Conservation (phyloP, 495 filamentous ascomycete species). For the Schizothecium vesticola region DNA sequence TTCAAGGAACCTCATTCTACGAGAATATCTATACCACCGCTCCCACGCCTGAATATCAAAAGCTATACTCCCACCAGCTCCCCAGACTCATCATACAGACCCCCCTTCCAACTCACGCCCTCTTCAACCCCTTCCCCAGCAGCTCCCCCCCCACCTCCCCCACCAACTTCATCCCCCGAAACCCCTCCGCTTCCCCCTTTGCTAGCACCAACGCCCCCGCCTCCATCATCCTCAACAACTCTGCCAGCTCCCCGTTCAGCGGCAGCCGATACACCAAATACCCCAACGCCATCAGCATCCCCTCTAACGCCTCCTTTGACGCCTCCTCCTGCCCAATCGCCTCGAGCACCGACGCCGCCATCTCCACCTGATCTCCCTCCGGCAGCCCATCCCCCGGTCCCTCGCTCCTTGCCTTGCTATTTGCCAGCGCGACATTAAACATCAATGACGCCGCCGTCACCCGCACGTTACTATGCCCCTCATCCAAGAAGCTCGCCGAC, state of each 20-base stretch:
- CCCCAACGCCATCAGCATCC: constrained; percentile 67
- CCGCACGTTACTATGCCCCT: constrained; percentile 49
- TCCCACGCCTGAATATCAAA: neutral
- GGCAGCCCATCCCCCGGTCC: constrained; percentile 54
- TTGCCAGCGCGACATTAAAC: constrained; percentile 71
- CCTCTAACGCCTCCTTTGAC: constrained; percentile 65
- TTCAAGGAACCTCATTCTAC: neutral
- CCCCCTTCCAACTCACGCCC: constrained; percentile 7
- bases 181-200: constrained; percentile 47
- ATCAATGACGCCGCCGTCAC: constrained; percentile 77
- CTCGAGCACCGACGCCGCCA: constrained; percentile 72
- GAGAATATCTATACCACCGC: neutral
- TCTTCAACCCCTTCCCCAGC: constrained; percentile 37
- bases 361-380: constrained; percentile 68
- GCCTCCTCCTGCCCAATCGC: constrained; percentile 61
- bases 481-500: constrained; percentile 52
- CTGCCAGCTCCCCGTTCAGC: constrained; percentile 62
- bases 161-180: constrained; percentile 52
- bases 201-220: constrained; percentile 52
- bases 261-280: constrained; percentile 66
- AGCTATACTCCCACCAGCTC: neutral
- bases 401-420: constrained; percentile 58
- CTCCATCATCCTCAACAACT: constrained; percentile 69
- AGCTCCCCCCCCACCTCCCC: constrained; percentile 50
- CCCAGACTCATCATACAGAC: neutral